Conservation (phyloP, 1,284 basidiomycete species). For the Cerrena zonata region DNA sequence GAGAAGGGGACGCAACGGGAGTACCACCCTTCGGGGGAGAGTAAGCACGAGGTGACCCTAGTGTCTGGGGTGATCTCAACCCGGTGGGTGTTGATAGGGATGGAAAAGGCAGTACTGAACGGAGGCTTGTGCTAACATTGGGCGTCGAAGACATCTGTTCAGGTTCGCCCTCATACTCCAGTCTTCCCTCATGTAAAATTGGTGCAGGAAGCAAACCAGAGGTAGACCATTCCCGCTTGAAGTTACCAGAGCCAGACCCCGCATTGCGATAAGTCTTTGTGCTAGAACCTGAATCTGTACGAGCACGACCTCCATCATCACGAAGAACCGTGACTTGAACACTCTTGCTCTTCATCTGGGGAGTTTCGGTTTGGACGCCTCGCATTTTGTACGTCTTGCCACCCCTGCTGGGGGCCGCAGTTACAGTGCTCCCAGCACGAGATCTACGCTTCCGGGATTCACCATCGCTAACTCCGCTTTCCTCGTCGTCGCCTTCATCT, state of each 20-base stretch:
- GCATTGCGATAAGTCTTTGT: not conserved
- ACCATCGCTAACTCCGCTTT: conserved; percentile 19
- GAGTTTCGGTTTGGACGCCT: conserved; percentile 54
- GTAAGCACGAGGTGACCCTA: conserved; percentile 29
- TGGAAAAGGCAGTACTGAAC: conserved; percentile 24
- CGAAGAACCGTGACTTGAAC: conserved; percentile 42
- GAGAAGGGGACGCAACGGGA: conserved; percentile 15
- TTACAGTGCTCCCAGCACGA: conserved; percentile 24
- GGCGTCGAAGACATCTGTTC: conserved; percentile 22
- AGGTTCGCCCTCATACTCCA: conserved; percentile 12
- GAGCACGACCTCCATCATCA: conserved; percentile 11
- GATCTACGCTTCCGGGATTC: conserved; percentile 30
- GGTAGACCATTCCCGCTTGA: conserved; percentile 4
- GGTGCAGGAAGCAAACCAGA: conserved; percentile 22
- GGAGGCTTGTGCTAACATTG: conserved; percentile 12
- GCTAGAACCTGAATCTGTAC: not conserved
- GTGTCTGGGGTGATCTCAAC: conserved; percentile 27
- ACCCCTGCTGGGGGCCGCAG: conserved; percentile 29
- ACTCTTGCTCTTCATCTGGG: conserved; percentile 44
- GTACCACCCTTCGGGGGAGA: conserved; percentile 27
- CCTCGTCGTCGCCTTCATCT: conserved; percentile 66
- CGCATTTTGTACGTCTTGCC: conserved; percentile 51
- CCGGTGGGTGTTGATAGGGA: conserved; percentile 27
- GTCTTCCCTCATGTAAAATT: conserved; percentile 19
- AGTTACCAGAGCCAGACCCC: not conserved